These are phyloP conservation scores for Mycena galopus DNA, from an alignment of 768 basidiomycete species.

Conservation along the genomic window DNA sequence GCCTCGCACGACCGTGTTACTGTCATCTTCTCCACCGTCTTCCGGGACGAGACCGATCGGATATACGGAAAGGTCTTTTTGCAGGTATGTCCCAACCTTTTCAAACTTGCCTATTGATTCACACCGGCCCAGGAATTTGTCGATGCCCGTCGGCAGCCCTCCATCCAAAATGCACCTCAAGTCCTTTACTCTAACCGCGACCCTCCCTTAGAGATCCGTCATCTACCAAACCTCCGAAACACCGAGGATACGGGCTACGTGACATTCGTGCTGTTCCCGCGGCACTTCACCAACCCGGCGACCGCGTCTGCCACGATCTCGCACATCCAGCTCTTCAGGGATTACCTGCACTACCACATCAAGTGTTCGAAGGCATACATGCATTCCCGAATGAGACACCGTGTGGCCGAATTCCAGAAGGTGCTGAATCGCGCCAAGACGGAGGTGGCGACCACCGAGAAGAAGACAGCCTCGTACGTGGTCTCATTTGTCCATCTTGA, in stretches of 20 bases:
- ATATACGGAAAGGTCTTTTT: conserved; percentile 98
- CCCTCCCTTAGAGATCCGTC: conserved; percentile 95
- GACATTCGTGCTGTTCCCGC: conserved; percentile 97
- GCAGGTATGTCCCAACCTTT: conserved; percentile 70
- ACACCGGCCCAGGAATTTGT: conserved; percentile 86
- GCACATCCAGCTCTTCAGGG: conserved; percentile 96
- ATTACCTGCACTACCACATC: conserved; percentile 99
- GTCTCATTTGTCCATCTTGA: conserved; percentile 11
- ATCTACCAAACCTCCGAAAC: conserved; percentile 83
- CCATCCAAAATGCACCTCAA: conserved; percentile 96
- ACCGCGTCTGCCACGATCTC: conserved; percentile 87
- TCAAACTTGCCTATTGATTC: neutral
- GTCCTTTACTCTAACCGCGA: conserved; percentile 95
- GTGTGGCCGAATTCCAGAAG: conserved; percentile 96
- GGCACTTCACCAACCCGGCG: conserved; percentile 85
- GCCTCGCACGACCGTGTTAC: conserved; percentile 96
- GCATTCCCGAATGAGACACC: conserved; percentile 95
- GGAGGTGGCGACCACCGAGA: conserved; percentile 83
- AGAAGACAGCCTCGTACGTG: conserved; percentile 91
- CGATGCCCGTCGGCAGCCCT: conserved; percentile 93
- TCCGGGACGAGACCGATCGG: conserved; percentile 96
- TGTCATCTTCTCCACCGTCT: conserved; percentile 96
- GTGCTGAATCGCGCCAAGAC: conserved; percentile 96
- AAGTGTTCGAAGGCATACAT: conserved; percentile 99
- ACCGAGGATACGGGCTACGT: conserved; percentile 96